These are phyloP conservation scores for Ogataea methanolica DNA, from an alignment of 805 yeast genomes.

Conservation along the genomic window DNA sequence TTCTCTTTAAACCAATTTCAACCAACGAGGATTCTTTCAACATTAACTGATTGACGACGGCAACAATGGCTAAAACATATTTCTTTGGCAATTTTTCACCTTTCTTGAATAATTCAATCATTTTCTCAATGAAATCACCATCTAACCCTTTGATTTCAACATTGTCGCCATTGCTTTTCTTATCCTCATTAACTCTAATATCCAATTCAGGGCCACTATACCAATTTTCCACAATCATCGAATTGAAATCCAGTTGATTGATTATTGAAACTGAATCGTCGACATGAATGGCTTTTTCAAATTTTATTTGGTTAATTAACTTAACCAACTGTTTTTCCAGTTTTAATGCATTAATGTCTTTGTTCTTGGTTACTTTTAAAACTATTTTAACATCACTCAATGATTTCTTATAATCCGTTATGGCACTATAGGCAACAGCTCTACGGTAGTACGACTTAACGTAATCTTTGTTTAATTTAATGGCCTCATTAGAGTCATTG, in stretches of 20 bases:
- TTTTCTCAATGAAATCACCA: constrained; percentile 54
- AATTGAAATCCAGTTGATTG: constrained; percentile 42
- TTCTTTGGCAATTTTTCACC: constrained; percentile 76
- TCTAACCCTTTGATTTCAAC: constrained; percentile 38
- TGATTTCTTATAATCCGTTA: constrained; percentile 72
- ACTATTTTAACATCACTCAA: constrained; percentile 63
- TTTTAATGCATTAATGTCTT: constrained; percentile 61
- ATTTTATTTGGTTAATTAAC: constrained; percentile 67
- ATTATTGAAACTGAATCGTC: constrained; percentile 48
- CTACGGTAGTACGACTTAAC: constrained; percentile 83
- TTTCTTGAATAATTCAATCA: constrained; percentile 66
- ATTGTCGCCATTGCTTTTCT: constrained; percentile 21
- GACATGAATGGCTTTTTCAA: constrained; percentile 80
- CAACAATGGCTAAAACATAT: constrained; percentile 77
- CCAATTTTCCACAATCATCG: constrained; percentile 44
- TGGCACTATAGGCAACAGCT: constrained; percentile 76
- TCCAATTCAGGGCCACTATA: constrained; percentile 58
- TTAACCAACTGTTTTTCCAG: constrained; percentile 59
- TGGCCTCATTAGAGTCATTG: constrained; percentile 68
- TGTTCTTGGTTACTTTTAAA: constrained; percentile 51
- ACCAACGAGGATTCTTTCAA: constrained; percentile 67
- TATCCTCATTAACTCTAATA: constrained; percentile 32
- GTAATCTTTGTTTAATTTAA: constrained; percentile 60
- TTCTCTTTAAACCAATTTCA: constrained; percentile 46
- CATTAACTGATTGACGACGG: constrained; percentile 63